Base-by-base conservation (phyloP, 176 grass and related monocot species). In the Oryza rufipogon region DNA sequence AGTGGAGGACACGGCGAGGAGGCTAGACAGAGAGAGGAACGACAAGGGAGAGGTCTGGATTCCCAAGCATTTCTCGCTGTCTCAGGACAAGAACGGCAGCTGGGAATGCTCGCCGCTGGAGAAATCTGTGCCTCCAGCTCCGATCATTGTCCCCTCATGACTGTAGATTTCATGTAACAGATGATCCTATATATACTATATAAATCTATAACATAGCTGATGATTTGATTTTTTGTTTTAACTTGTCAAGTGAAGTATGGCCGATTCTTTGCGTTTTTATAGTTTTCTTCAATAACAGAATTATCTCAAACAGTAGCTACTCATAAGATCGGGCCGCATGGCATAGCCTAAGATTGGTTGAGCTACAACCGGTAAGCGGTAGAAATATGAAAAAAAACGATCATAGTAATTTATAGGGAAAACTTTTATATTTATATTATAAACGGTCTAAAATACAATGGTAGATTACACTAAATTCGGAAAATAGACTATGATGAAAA, bases 101-200 rank as follows among this genome's bases (percentile, higher is more conserved):
- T 99, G 91, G 96, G 93, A 99, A 12, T 99, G 96, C 76, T 90
- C 78, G 25, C 91, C 96, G 16, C 20, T 98, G 30, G 80, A 89
- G 56, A 26, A 48, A 39, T 79, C 74, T 1, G 88, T 95, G 48
- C 86, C 81, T 16, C 83, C 68, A 46, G 91, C 96, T 70, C 93
- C 93, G 16, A 84, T 98, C 70, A 48, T 74, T 66, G 85, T 86
- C 32, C 82, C 83, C 11, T 71, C 47, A 64, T 88, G 58, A 88
- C 14, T 72, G 30, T 77, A 15, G 66, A 68, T 60, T 28, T 48
- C 79, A 67, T 89, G 82, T 85, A 85, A 76, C 41, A 71, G 3
- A 74, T 74, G 11, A 15, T 51, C 20, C 19, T 5, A 56, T 56
- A 56, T 5, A 56, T 56, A 56, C 34, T 42, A 42, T 42, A 42